Evolutionary conservation across 2,329 filamentous ascomycete species (phyloP).

Genomic region (Ophiosphaerella herpotricha): DNA sequence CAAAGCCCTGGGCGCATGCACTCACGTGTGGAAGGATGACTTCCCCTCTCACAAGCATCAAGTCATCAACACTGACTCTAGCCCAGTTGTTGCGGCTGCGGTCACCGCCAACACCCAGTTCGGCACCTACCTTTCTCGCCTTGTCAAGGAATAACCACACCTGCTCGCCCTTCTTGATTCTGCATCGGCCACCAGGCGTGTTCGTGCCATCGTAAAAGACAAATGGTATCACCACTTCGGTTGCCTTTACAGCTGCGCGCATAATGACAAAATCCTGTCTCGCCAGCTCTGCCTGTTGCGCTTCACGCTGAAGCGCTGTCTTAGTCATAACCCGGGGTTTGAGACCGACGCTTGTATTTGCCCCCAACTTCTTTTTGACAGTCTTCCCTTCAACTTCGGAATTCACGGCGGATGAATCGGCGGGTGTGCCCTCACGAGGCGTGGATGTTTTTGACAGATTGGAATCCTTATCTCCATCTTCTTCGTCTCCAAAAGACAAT

Average conservation of each 20-base stretch:
- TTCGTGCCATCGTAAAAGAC: conserved; percentile 97
- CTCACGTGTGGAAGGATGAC: conserved; percentile 90
- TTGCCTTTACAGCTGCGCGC: conserved; percentile 85
- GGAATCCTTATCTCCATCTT: conserved; percentile 64
- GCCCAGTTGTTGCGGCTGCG: conserved; percentile 84
- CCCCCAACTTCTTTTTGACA: conserved; percentile 58
- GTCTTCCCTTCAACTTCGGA: conserved; percentile 37
- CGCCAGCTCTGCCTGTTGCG: conserved; percentile 73
- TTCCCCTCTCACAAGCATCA: conserved; percentile 89
- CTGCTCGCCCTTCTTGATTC: conserved; percentile 89
- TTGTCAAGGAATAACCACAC: conserved; percentile 93
- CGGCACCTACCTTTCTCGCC: conserved; percentile 86
- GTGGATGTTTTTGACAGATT: conserved; percentile 42
- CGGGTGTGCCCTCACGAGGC: conserved; percentile 45
- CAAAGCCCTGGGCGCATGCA: neutral
- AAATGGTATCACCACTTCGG: conserved; percentile 89
- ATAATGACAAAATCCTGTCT: conserved; percentile 79
- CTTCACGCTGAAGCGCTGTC: conserved; percentile 76
- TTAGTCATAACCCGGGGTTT: conserved; percentile 77
- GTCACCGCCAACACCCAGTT: conserved; percentile 71
- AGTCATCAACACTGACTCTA: conserved; percentile 88
- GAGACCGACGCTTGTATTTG: conserved; percentile 62
- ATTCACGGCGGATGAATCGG: conserved; percentile 41
- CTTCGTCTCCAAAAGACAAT: conserved; percentile 72
- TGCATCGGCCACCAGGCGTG: conserved; percentile 79